Evolutionary conservation across 805 yeast species (phyloP), one percentile per base, ranked within the genome.

Genomic region (Danielia oregonensis): DNA sequence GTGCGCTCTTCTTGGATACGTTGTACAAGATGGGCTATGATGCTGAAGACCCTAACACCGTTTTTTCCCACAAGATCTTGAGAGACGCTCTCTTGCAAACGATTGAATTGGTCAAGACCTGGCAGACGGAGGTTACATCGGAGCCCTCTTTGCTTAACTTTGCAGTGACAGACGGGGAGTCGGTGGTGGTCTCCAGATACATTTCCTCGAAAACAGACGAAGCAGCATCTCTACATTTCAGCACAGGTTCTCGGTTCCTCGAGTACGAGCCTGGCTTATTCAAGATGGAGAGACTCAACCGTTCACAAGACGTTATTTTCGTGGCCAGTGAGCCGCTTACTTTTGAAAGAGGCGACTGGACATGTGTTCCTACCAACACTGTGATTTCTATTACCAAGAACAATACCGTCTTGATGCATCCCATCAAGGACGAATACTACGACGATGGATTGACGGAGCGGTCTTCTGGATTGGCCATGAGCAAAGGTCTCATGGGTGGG

Each of bases 321-420:
- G 93, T 93, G 32, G 96, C 98, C 1, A 83, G 95, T 12, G 98
- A 93, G 55, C 98, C 98, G 0, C 69, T 93, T 37, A 93, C 98
- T 0, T 93, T 93, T 58, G 97, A 93, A 63, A 68, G 98, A 36
- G 91, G 89, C 25, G 98, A 93, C 61, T 93, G 98, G 98, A 85
- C 91, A 33, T 82, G 96, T 3, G 94, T 93, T 1, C 97, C 97
- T 2, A 84, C 97, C 1, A 93, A 93, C 56, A 84, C 97, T 3
- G 66, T 82, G 1, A 58, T 93, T 11, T 85, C 96, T 0, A 79
- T 93, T 39, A 80, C 78, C 44, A 80, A 78, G 36, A 59, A 58
- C 36, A 95, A 89, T 56, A 86, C 95, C 1, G 93, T 93, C 3
- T 65, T 93, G 30, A 64, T 93, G 63, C 95, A 89, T 55, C 98